Evolutionary conservation across 2,329 filamentous ascomycete genomes (phyloP), one percentile per base, ranked within the genome.

Genomic region (Thielaviopsis musarum): DNA sequence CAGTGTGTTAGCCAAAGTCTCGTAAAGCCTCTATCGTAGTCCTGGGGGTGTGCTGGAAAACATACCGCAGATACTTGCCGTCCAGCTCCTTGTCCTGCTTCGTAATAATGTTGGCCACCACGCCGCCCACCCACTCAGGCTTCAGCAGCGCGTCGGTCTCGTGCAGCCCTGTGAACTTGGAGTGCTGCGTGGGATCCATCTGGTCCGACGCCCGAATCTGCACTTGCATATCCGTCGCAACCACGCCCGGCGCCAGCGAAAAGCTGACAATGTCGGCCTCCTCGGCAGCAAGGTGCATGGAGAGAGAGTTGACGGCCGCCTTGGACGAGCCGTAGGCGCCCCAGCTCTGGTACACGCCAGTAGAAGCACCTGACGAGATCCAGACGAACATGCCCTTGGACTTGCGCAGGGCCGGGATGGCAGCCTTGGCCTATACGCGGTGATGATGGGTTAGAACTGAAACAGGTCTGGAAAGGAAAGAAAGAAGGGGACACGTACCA

Each of bases 181-280:
- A 75, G 69, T 93, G 85, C 61, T 82, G 79, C 6, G 72, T 68
- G 58, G 74, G 68, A 56, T 74, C 67, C 80, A 83, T 83, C 58
- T 69, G 70, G 1, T 68, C 67, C 45, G 71, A 70, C 54, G 90
- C 83, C 56, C 93, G 77, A 60, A 98, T 80, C 60, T 86, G 79
- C n/a, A 77, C 77, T 69, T 95, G 91, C 91, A 96, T 96, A 57
- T 85, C 85, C 0, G 91, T 96, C 67, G 95, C 87, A 7, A 94
- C 85, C 53, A 87, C 82, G 2, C 91, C 91, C 0, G 91, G 91
- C 3, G 84, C 77, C 38, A 96, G 74, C 0, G 87, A 77, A 0
- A 95, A 72, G 13, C 81, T 83, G 0, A 80, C 87, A 52, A 95
- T 82, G 15, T 83, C 76, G 1, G 85, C 82, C 69, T 95, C 91